A percentile compares a stretch with the other conserved stretches of the same genome.
Conservation (phyloP, 148 eudicot species). For the Camellia lanceoleosa region DNA sequence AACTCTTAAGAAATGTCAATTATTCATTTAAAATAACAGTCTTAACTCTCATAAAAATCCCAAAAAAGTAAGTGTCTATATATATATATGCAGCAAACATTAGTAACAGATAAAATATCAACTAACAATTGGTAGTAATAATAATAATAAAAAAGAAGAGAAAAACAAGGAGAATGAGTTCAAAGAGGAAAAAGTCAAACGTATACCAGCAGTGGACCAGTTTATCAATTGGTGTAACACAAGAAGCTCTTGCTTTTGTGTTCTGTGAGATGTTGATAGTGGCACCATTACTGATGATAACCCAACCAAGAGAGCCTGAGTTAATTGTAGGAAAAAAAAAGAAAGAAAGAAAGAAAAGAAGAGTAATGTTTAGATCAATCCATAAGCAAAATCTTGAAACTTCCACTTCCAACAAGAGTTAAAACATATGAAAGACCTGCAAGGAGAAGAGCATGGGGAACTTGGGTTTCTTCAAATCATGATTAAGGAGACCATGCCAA, state of each 20-base stretch:
- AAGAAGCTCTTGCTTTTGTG: conserved; percentile 73
- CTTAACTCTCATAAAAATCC: too few species aligned
- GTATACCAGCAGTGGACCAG: conserved; percentile 81
- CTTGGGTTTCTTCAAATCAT: conserved; percentile 45
- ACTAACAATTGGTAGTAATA: not conserved
- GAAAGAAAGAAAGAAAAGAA: conserved; percentile 7
- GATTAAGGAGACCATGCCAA: conserved; percentile 55
- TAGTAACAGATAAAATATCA: conserved; percentile 1
- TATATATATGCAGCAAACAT: not conserved
- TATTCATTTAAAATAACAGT: not conserved
- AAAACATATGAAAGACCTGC: conserved; percentile 46
- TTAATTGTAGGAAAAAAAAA: not conserved
- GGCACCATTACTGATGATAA: conserved; percentile 82
- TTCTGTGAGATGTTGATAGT: conserved; percentile 78
- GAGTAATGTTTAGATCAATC: conserved; percentile 12
- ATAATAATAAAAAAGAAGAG: not conserved
- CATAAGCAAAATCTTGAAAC: not conserved
- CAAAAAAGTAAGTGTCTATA: too few species aligned
- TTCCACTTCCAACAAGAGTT: conserved; percentile 9
- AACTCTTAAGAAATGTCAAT: not conserved
- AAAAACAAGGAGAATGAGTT: not conserved
- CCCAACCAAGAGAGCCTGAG: conserved; percentile 70
- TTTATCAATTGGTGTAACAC: conserved; percentile 71
- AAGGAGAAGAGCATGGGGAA: conserved; percentile 60
- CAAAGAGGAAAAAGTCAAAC: conserved; percentile 13